phyloP scores from a whole-genome alignment of 257 asterid genomes.

The Henckelia pumila region DNA sequence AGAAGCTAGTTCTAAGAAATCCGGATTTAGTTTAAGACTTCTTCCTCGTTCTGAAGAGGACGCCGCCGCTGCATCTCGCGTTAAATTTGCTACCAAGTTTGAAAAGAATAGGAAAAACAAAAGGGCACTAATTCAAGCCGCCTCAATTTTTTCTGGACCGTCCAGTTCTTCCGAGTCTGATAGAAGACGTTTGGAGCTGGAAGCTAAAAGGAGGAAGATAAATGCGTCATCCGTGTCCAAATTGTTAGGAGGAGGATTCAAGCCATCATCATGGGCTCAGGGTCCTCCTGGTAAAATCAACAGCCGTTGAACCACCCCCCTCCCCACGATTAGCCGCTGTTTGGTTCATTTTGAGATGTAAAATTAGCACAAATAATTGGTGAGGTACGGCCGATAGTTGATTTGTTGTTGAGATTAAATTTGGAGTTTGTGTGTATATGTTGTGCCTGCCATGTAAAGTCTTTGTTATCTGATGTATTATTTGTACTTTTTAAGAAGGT shows the following conservation, averaged over 20 bases:
- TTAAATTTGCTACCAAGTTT: slow-evolving; percentile 62
- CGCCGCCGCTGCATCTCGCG: slow-evolving; percentile 53
- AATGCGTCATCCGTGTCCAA: slow-evolving; percentile 64
- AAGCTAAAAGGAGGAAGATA: slow-evolving; percentile 75
- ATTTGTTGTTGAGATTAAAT: not conserved
- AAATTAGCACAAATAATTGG: not conserved
- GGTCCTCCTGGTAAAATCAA: slow-evolving; percentile 26
- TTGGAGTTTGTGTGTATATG: slow-evolving; percentile 13
- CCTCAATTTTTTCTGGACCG: slow-evolving; percentile 79
- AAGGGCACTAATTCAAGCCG: slow-evolving; percentile 65
- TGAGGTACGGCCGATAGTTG: slow-evolving; percentile 2
- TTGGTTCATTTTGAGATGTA: not conserved
- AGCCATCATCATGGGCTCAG: slow-evolving; percentile 64
- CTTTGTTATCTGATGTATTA: not conserved
- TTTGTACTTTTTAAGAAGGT: too few species aligned
- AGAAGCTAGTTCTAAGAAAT: slow-evolving; percentile 63
- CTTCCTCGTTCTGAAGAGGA: slow-evolving; percentile 79
- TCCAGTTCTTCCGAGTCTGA: slow-evolving; percentile 42
- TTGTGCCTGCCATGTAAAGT: slow-evolving; percentile 5
- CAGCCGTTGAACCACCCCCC: slow-evolving; percentile 7
- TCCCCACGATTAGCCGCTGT: not conserved
- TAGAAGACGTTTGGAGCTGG: slow-evolving; percentile 55
- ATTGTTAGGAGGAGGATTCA: slow-evolving; percentile 65
- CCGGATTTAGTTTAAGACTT: slow-evolving; percentile 77
- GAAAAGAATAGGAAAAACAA: slow-evolving; percentile 70